Conservation (phyloP, 768 basidiomycete species). For the Infundibulicybe gibba region DNA sequence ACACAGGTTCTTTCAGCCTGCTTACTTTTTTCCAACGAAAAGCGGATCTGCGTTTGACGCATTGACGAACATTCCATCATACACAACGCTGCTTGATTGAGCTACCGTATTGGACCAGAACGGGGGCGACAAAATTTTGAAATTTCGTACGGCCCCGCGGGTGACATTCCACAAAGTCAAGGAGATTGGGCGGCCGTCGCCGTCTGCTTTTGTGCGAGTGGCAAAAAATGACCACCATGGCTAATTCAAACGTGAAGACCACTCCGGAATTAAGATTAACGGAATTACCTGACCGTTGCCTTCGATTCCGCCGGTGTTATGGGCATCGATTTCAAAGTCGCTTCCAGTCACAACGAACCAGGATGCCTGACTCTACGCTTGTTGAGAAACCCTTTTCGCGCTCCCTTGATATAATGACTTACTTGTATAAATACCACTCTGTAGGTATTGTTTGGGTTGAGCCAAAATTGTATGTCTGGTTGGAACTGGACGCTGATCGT, state of each 20-base stretch:
- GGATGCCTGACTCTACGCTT: conserved; percentile 51
- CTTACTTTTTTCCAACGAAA: conserved; percentile 48
- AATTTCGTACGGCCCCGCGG: conserved; percentile 39
- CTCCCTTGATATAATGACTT: neutral
- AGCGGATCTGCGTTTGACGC: conserved; percentile 51
- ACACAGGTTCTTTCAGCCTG: neutral
- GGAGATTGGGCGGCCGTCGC: conserved; percentile 56
- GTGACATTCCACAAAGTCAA: conserved; percentile 45
- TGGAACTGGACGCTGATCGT: conserved; percentile 34
- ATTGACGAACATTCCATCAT: conserved; percentile 57
- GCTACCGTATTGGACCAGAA: conserved; percentile 61
- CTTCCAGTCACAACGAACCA: conserved; percentile 60
- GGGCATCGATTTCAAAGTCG: conserved; percentile 53
- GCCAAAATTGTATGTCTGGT: conserved; percentile 53
- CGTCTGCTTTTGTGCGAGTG: conserved; percentile 41
- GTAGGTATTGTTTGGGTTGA: conserved; percentile 50
- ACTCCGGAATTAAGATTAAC: neutral
- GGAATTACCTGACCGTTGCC: conserved; percentile 51
- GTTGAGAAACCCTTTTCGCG: neutral
- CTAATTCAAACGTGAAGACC: conserved; percentile 14
- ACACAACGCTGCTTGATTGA: conserved; percentile 42
- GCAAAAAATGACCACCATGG: conserved; percentile 56
- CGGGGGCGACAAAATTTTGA: conserved; percentile 49
- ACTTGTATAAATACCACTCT: conserved; percentile 63
- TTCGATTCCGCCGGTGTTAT: conserved; percentile 52